Conservation (phyloP, 441 rosid genomes). For the Sinapis alba region DNA sequence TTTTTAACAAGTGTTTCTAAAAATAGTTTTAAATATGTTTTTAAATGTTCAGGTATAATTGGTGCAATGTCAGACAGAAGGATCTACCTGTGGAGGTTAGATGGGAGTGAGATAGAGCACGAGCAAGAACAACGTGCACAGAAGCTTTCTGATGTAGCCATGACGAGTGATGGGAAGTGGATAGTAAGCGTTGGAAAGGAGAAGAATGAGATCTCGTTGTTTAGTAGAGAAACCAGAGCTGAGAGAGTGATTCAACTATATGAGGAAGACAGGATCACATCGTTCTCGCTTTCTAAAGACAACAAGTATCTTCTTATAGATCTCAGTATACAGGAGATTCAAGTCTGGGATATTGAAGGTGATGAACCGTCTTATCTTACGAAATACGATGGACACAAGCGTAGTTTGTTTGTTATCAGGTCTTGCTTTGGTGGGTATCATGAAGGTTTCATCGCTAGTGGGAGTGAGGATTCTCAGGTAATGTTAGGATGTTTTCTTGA, state of each 20-base stretch:
- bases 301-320: conserved; percentile 51
- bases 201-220: conserved; percentile 48
- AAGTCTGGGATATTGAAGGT: conserved; percentile 4
- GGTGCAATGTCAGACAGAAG: conserved; percentile 49
- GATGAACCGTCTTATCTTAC: no score
- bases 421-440: conserved; percentile 21
- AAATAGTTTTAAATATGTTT: no score
- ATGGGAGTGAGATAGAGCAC: conserved; percentile 56
- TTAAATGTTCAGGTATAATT: conserved; percentile 48
- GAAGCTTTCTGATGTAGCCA: conserved; percentile 50
- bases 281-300: conserved; percentile 67
- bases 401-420: neutral
- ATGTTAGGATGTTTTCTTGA: neutral
- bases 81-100: conserved; percentile 57
- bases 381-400: conserved; percentile 35
- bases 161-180: conserved; percentile 64
- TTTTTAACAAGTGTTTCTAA: no score
- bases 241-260: conserved; percentile 49
- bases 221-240: conserved; percentile 51
- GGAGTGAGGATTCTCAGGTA: conserved; percentile 16
- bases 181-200: conserved; percentile 57
- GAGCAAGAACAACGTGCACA: conserved; percentile 56
- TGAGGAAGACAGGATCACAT: conserved; percentile 60
- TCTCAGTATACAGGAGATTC: neutral
- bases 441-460: conserved; percentile 9